phyloP scores from a whole-genome alignment of 495 filamentous ascomycete species.

The Penicillium robsamsonii region DNA sequence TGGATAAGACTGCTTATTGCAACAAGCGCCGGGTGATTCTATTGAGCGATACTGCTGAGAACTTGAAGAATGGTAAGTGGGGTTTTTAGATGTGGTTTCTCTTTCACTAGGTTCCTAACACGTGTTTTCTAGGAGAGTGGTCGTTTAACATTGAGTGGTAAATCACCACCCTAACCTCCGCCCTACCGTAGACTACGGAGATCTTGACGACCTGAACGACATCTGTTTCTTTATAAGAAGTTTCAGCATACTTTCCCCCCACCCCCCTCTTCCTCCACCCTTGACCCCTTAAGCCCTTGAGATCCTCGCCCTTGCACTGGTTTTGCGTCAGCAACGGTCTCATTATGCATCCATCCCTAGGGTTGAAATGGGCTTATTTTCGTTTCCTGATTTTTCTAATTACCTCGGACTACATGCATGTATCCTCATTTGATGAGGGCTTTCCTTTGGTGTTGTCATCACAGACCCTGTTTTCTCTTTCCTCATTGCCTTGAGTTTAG shows the following conservation, averaged over 20 bases:
- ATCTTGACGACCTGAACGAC: constrained; percentile 41
- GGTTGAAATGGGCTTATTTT: not conserved
- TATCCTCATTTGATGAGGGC: not conserved
- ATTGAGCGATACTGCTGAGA: constrained; percentile 85
- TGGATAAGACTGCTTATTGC: constrained; percentile 97
- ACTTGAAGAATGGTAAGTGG: constrained; percentile 76
- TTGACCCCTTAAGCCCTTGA: not conserved
- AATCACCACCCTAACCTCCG: constrained; percentile 1
- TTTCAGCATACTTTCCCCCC: constrained; percentile 2
- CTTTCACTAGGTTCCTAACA: constrained; percentile 8
- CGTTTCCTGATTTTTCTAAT: not conserved
- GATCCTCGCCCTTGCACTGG: not conserved
- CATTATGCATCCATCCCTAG: not conserved
- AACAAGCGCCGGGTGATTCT: constrained; percentile 87
- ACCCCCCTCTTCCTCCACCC: not conserved
- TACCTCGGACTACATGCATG: not conserved
- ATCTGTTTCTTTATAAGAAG: constrained; percentile 1
- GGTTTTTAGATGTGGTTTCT: not conserved
- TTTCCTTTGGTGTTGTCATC: constrained; percentile 11
- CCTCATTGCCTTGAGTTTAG: not conserved
- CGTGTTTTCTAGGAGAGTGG: constrained; percentile 36
- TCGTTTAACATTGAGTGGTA: constrained; percentile 47
- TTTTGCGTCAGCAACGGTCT: not conserved
- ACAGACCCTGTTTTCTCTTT: not conserved
- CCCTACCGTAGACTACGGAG: constrained; percentile 5